Base-by-base conservation (phyloP, 2,329 filamentous ascomycete genomes). In the Fusarium gaditjirri region DNA sequence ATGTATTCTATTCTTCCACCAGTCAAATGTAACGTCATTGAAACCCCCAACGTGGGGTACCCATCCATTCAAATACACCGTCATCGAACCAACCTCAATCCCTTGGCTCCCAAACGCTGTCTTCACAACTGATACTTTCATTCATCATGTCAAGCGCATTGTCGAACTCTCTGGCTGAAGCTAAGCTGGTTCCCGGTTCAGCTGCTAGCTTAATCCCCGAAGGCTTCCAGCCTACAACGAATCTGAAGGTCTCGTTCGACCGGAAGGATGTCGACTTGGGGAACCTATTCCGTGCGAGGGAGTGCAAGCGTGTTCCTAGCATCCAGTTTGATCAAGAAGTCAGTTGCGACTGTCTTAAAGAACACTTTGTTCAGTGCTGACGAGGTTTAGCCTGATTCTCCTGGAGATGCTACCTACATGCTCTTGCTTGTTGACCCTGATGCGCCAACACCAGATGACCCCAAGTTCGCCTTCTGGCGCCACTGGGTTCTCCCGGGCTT, bases 381-480 rank as follows among this genome's bases (percentile, higher is more conserved):
- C 16, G 6, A 3, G 27, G 9, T 49, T 6, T 29, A 81, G 75
- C 35, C 65, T 9, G 77, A 74, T n/a, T 74, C 75, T 5, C 65
- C 75, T 1, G 66, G 75, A 13, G 76, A 75, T 33, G 72, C 78
- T 1, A 80, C 79, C 3, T 88, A 86, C 76, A 81, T 83, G 39
- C 78, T 88, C 55, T 78, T 88, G 69, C 80, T 89, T 43, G 80
- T 87, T 27, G 87, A 88, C 61, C 86, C 86, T 0, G 87, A 88
- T 65, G 87, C 86, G 25, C 87, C 87, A 0, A 88, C 86, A 0
- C 87, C 87, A 0, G 84, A 86, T 39, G 84, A 88, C 55, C 86
- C 85, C 10, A 87, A 86, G 72, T 88, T 86, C 73, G 84, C 86
- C 0, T 88, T 86, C 73, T 88, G 86, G 86, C 80, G 86, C 25